Conservation (phyloP, 352 stramenopile species). For the Pythium myriotylum region DNA sequence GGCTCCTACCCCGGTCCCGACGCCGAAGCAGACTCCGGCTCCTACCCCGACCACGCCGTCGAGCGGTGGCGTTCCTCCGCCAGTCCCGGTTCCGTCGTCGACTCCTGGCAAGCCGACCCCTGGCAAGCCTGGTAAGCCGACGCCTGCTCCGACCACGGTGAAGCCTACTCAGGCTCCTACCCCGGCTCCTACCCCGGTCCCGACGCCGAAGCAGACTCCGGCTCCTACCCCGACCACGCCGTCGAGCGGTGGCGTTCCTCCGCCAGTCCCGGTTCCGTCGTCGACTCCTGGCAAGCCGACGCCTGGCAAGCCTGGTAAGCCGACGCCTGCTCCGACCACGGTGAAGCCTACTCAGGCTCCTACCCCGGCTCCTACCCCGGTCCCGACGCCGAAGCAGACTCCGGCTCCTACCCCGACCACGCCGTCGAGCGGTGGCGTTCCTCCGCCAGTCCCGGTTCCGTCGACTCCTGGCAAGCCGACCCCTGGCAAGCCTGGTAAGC, state of each 20-base stretch:
- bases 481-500: no score
- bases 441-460: background rate
- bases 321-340: no score
- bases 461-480: background rate
- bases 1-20: no score
- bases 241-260: background rate
- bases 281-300: background rate
- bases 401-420: background rate
- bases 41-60: background rate
- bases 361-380: no score
- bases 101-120: background rate
- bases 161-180: background rate
- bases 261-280: background rate
- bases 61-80: background rate
- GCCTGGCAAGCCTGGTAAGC: background rate
- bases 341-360: background rate
- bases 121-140: slow-evolving; percentile 1
- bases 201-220: background rate
- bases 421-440: background rate
- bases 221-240: background rate
- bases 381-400: background rate
- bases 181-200: background rate
- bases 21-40: background rate
- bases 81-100: background rate
- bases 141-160: no score